These are phyloP conservation scores for Eucalyptus grandis DNA, from an alignment of 345 rosid species.

Conservation along the genomic window DNA sequence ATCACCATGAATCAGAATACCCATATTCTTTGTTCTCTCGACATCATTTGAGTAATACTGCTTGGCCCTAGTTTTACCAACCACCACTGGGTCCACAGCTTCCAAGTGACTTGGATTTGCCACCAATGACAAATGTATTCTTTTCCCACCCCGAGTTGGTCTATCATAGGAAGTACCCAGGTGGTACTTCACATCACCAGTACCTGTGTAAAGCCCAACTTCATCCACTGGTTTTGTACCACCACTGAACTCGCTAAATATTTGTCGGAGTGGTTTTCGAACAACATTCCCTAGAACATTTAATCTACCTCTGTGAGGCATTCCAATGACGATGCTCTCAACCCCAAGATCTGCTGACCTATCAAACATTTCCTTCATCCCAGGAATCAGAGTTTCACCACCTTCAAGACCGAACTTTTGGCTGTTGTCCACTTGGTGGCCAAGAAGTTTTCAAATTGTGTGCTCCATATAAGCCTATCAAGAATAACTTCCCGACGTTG, in stretches of 20 bases:
- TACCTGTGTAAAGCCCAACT: constrained; percentile 7
- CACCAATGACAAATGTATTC: constrained; percentile 6
- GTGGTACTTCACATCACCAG: constrained; percentile 14
- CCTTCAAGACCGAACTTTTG: constrained; percentile 13
- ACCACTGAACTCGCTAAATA: constrained; percentile 6
- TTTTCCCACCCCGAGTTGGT: constrained; percentile 8
- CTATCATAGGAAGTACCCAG: constrained; percentile 10
- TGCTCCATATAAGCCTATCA: constrained; percentile 12
- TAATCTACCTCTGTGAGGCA: constrained; percentile 12
- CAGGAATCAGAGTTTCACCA: constrained; percentile 9
- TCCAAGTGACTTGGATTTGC: constrained; percentile 14
- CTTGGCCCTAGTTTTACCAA: constrained; percentile 8
- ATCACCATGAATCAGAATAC: constrained; percentile 6
- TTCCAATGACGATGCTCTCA: constrained; percentile 8
- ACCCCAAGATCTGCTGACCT: constrained; percentile 11
- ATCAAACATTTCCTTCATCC: constrained; percentile 13
- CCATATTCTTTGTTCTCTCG: constrained; percentile 3
- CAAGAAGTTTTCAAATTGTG: constrained; percentile 5
- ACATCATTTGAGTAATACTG: constrained; percentile 5
- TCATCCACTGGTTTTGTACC: constrained; percentile 9
- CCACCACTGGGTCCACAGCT: constrained; percentile 11
- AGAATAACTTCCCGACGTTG: constrained; percentile 10
- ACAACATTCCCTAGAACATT: constrained; percentile 11
- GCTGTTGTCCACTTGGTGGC: constrained; percentile 11
- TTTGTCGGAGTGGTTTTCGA: constrained; percentile 5